phyloP scores from a whole-genome alignment of 805 yeast species.

The Wickerhamomyces chaumierensis region DNA sequence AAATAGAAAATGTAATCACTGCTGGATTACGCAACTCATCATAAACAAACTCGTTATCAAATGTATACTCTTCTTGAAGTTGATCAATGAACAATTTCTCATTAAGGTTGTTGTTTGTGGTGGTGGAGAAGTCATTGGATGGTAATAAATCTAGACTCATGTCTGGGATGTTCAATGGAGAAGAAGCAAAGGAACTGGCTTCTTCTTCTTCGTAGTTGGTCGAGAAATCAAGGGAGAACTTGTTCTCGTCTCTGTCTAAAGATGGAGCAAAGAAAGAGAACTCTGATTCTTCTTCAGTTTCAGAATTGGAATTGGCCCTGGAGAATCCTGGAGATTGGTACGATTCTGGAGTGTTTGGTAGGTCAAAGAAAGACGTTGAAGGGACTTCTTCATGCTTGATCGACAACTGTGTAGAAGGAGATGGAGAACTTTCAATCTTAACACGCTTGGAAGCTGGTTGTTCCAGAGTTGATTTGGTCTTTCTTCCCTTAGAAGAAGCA shows the following conservation, averaged over 20 bases:
- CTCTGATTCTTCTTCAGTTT: background rate
- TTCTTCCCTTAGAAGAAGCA: background rate
- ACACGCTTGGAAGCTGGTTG: background rate
- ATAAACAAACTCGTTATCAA: slow-evolving; percentile 23
- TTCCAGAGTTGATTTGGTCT: background rate
- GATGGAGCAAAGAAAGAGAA: background rate
- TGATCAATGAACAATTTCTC: slow-evolving; percentile 11
- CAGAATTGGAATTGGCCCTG: background rate
- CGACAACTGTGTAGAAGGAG: too few species aligned
- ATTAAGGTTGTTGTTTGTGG: slow-evolving; percentile 2
- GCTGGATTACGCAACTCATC: slow-evolving; percentile 36
- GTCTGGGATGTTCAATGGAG: background rate
- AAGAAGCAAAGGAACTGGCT: background rate
- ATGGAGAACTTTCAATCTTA: background rate
- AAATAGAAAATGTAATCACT: slow-evolving; percentile 29
- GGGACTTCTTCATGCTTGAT: too few species aligned
- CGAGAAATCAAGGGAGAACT: background rate
- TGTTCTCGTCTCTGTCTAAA: background rate
- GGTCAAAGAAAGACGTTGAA: too few species aligned
- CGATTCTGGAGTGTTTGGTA: slow-evolving; percentile 21
- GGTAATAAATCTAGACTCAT: background rate
- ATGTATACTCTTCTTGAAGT: slow-evolving; percentile 9
- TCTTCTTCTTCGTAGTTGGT: too few species aligned
- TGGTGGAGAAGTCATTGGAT: too few species aligned
- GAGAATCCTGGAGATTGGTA: slow-evolving; percentile 6